Percentiles rank a stretch among this genome's conserved stretches.
Conservation (phyloP, 495 filamentous ascomycete species). For the Bathelium albidoporum region DNA sequence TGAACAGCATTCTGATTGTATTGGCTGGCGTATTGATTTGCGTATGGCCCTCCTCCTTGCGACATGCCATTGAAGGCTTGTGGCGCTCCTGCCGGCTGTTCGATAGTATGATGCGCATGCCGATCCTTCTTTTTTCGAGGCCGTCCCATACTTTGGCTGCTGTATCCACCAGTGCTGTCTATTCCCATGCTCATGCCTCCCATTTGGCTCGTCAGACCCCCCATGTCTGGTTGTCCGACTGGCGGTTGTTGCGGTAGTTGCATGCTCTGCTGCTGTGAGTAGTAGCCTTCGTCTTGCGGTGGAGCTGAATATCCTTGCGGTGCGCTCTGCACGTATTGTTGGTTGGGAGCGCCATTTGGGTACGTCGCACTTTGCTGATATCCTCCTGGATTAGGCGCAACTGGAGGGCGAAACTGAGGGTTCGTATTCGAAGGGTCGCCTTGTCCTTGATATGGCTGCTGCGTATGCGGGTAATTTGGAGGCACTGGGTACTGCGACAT, state of each 20-base stretch:
- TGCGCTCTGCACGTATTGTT: conserved; percentile 32
- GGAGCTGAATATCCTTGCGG: conserved; percentile 25
- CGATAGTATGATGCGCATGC: conserved; percentile 85
- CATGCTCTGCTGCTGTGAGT: conserved; percentile 17
- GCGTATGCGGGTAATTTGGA: conserved; percentile 42
- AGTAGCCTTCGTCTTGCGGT: conserved; percentile 26
- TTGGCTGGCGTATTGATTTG: conserved; percentile 31
- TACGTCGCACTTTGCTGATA: conserved; percentile 53
- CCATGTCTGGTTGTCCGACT: conserved; percentile 3
- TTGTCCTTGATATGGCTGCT: conserved; percentile 34
- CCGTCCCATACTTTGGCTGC: conserved; percentile 36
- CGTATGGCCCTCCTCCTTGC: conserved; percentile 37
- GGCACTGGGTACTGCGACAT: conserved; percentile 73
- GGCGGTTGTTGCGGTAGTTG: conserved; percentile 21
- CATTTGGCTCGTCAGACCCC: conserved; percentile 69
- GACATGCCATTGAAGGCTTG: conserved; percentile 56
- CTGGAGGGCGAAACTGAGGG: conserved; percentile 44
- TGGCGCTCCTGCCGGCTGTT: conserved; percentile 52
- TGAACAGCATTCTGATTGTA: conserved; percentile 41
- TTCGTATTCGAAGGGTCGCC: conserved; percentile 17
- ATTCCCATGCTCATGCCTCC: conserved; percentile 62
- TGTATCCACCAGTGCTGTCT: conserved; percentile 34
- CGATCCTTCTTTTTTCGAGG: conserved; percentile 84
- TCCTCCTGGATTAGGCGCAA: conserved; percentile 39
- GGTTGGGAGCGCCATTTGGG: conserved; percentile 29